These are phyloP conservation scores for Lathyrus tuberosus DNA, from an alignment of 306 rosid genomes.

Conservation along the genomic window DNA sequence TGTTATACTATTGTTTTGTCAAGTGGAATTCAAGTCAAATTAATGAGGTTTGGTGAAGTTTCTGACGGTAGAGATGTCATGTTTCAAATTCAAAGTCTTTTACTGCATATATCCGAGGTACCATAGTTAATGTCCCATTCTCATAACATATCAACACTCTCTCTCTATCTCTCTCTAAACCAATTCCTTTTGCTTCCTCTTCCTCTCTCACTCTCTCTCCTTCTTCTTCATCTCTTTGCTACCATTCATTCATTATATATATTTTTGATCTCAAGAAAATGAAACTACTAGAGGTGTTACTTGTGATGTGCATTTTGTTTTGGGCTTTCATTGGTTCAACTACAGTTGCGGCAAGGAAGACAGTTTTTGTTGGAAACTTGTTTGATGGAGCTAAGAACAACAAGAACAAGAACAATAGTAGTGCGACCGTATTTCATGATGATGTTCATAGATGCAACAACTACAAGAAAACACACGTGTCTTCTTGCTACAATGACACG, in stretches of 20 bases:
- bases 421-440: conserved; percentile 24
- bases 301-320: conserved; percentile 52
- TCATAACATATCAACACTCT: conserved; percentile 29
- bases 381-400: conserved; percentile 34
- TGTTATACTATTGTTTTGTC: conserved; percentile 24
- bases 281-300: conserved; percentile 45
- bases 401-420: conserved; percentile 33
- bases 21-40: conserved; percentile 48
- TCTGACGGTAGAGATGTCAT: conserved; percentile 63
- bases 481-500: conserved; percentile 42
- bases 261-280: conserved; percentile 16
- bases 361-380: conserved; percentile 23
- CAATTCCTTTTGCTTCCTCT: conserved; percentile 59
- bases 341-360: conserved; percentile 54
- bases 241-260: conserved; percentile 5
- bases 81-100: conserved; percentile 59
- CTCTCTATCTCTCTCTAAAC: conserved; percentile 19
- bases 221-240: conserved; percentile 19
- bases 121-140: conserved; percentile 60
- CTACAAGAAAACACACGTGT: conserved; percentile 34
- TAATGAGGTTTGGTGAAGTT: conserved; percentile 77
- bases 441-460: conserved; percentile 39
- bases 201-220: conserved; percentile 17
- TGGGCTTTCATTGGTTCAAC: conserved; percentile 50
- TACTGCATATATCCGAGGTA: conserved; percentile 66